Percentiles rank a stretch among this genome's conserved stretches.
phyloP scores from a whole-genome alignment of 495 filamentous ascomycete species.

The Friedmanniomyces endolithicus region DNA sequence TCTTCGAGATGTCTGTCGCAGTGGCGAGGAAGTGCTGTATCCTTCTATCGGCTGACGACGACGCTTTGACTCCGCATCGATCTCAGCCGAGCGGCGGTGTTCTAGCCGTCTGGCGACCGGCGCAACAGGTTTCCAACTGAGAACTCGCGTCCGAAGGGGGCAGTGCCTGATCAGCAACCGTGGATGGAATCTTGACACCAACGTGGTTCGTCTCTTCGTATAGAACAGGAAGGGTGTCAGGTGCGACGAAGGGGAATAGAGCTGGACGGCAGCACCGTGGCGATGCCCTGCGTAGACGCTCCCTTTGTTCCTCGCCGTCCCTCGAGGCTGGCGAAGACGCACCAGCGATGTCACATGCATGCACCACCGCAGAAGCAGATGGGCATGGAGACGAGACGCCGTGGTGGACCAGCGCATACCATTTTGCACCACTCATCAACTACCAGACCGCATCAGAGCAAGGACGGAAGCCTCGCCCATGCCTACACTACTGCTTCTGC shows the following conservation, averaged over 20 bases:
- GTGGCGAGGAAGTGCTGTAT: not conserved
- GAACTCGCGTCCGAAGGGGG: not conserved
- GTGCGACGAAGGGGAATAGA: not conserved
- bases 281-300: not conserved
- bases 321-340: not conserved
- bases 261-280: not conserved
- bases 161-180: not conserved
- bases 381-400: not conserved
- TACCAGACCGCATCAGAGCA: not conserved
- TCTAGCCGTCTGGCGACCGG: no score
- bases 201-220: no score
- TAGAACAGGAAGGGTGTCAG: not conserved
- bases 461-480: not conserved
- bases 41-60: not conserved
- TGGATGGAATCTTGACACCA: not conserved
- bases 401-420: not conserved
- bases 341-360: not conserved
- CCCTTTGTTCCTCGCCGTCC: not conserved
- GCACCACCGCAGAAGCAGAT: not conserved
- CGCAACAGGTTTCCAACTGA: no score
- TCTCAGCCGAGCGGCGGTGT: no score
- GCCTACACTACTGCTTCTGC: no score
- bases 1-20: not conserved
- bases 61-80: no score
- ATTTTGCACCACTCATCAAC: not conserved